Conservation (phyloP, 495 filamentous ascomycete species). For the Pseudevernia furfuracea region DNA sequence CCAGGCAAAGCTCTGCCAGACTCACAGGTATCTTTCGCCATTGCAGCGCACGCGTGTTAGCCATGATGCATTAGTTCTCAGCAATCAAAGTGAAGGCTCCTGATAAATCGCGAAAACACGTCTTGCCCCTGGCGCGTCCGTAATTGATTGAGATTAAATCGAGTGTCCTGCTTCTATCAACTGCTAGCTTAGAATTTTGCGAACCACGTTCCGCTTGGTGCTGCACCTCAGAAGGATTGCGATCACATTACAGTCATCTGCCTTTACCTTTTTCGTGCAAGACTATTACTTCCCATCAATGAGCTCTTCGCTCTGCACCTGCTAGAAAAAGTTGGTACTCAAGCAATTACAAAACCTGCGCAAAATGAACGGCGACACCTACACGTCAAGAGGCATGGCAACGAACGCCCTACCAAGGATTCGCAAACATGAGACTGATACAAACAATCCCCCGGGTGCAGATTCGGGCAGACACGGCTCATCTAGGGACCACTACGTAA, state of each 20-base stretch:
- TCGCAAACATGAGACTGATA: conserved; percentile 30
- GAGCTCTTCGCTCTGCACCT: not conserved
- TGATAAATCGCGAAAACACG: conserved; percentile 11
- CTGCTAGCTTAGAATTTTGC: not conserved
- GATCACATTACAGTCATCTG: not conserved
- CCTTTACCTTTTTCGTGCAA: not conserved
- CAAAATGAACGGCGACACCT: conserved; percentile 82
- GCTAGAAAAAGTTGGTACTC: not conserved
- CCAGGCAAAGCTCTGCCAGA: conserved; percentile 76
- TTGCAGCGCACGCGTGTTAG: conserved; percentile 41
- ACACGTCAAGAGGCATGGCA: conserved; percentile 67
- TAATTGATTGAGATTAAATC: not conserved
- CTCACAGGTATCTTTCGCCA: conserved; percentile 78
- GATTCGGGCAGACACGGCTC: conserved; percentile 60
- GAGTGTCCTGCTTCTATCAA: not conserved
- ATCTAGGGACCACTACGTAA: conserved; percentile 66
- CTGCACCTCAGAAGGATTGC: not conserved
- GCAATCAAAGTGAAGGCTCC: not conserved
- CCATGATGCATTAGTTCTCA: conserved; percentile 20
- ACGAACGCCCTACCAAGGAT: conserved; percentile 30
- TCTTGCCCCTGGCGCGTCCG: not conserved
- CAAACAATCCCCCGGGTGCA: conserved; percentile 33
- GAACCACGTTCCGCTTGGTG: conserved; percentile 2
- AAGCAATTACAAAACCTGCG: not conserved
- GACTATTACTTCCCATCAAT: not conserved